Percentiles rank a stretch among this genome's conserved stretches.
These are phyloP conservation scores for Trametes elegans DNA, from an alignment of 768 basidiomycete genomes.

Conservation along the genomic window DNA sequence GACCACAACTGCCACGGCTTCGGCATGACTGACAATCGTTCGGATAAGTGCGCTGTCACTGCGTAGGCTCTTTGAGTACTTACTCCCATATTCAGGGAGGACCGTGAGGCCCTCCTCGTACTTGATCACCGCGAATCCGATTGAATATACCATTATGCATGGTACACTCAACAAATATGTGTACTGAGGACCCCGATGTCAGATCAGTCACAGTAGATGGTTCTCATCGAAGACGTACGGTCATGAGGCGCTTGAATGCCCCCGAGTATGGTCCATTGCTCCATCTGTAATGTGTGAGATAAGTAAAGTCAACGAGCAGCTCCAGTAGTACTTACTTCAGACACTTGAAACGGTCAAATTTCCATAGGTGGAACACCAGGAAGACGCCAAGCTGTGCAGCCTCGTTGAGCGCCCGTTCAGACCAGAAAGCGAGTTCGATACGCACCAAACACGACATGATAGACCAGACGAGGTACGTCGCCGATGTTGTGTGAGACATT, in stretches of 20 bases:
- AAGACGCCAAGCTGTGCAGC: conserved; percentile 52
- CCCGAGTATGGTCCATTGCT: conserved; percentile 62
- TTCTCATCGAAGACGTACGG: conserved; percentile 55
- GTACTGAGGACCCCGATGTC: conserved; percentile 46
- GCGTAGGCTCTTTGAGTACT: conserved; percentile 28
- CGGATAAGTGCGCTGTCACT: not conserved
- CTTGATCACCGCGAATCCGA: conserved; percentile 71
- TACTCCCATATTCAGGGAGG: conserved; percentile 48
- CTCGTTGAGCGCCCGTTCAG: not conserved
- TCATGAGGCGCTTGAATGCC: conserved; percentile 87
- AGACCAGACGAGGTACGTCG: conserved; percentile 63
- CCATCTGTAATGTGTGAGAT: conserved; percentile 49
- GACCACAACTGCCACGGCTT: conserved; percentile 64
- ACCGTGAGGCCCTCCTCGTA: conserved; percentile 62
- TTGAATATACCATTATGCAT: conserved; percentile 50
- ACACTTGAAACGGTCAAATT: conserved; percentile 77
- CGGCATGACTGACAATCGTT: conserved; percentile 49
- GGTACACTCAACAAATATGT: conserved; percentile 68
- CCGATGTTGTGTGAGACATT: conserved; percentile 66
- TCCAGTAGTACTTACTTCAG: conserved; percentile 44
- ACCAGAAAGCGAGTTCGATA: not conserved
- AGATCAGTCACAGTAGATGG: not conserved
- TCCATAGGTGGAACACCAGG: conserved; percentile 73
- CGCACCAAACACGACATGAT: conserved; percentile 51
- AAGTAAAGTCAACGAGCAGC: not conserved